Evolutionary conservation across 495 filamentous ascomycete species (phyloP).

Genomic region (Podospora bellae-mahoneyi): DNA sequence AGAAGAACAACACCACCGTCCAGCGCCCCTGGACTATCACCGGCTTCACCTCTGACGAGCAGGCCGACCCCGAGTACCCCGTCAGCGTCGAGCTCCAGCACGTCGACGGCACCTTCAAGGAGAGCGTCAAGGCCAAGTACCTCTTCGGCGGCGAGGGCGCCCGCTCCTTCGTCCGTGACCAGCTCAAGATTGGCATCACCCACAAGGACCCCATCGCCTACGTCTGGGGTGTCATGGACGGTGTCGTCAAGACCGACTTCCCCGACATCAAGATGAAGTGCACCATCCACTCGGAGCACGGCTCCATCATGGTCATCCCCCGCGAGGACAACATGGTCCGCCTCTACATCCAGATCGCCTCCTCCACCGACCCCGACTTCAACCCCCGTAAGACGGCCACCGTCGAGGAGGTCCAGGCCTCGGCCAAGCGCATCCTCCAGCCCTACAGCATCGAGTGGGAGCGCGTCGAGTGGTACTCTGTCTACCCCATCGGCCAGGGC

Average conservation of each 20-base stretch:
- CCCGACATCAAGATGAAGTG: constrained; percentile 90
- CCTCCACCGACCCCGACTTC: constrained; percentile 60
- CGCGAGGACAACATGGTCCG: constrained; percentile 72
- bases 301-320: constrained; percentile 74
- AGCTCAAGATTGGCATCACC: constrained; percentile 61
- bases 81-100: constrained; percentile 68
- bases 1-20: constrained; percentile 54
- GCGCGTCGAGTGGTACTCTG: constrained; percentile 63
- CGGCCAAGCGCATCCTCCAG: constrained; percentile 62
- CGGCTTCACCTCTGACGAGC: constrained; percentile 60
- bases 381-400: constrained; percentile 60
- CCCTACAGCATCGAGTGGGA: constrained; percentile 72
- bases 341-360: constrained; percentile 71
- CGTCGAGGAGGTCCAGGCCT: constrained; percentile 61
- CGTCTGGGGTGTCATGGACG: constrained; percentile 77
- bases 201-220: constrained; percentile 61
- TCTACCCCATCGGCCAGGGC: constrained; percentile 71
- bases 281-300: constrained; percentile 66
- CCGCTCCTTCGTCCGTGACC: constrained; percentile 55
- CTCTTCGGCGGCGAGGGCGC: constrained; percentile 60
- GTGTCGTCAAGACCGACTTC: constrained; percentile 71
- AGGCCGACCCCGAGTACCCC: constrained; percentile 56
- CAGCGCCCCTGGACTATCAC: constrained; percentile 59
- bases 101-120: constrained; percentile 63
- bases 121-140: constrained; percentile 55